A percentile compares a stretch with the other conserved stretches of the same genome.
phyloP scores from a whole-genome alignment of 2,329 filamentous ascomycete genomes.

The Amauroascus verrucosus region DNA sequence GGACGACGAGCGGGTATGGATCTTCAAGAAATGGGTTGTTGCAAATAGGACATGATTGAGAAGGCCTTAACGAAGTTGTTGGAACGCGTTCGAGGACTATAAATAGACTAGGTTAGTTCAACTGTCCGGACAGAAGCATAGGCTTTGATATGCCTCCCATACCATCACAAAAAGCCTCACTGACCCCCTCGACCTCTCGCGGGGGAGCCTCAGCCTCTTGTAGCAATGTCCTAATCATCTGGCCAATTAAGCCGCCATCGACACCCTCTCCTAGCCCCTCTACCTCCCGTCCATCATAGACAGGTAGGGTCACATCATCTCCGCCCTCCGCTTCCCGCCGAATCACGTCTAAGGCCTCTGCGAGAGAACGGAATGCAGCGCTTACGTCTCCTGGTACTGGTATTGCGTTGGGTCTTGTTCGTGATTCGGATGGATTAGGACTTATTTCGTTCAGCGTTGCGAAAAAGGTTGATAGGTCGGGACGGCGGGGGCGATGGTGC shows the following conservation, averaged over 20 bases:
- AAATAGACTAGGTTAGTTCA: background rate
- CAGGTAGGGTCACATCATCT: slow-evolving; percentile 28
- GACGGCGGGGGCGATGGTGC: slow-evolving; percentile 41
- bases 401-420: slow-evolving; percentile 47
- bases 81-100: slow-evolving; percentile 49
- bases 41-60: slow-evolving; percentile 51
- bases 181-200: slow-evolving; percentile 50
- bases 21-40: slow-evolving; percentile 53
- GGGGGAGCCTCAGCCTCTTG: slow-evolving; percentile 50
- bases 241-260: slow-evolving; percentile 38
- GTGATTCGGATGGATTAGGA: slow-evolving; percentile 38
- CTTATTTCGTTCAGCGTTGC: slow-evolving; percentile 50
- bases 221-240: slow-evolving; percentile 48
- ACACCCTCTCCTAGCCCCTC: slow-evolving; percentile 28
- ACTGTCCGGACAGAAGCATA: background rate
- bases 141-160: slow-evolving; percentile 14
- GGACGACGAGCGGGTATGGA: slow-evolving; percentile 53
- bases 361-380: slow-evolving; percentile 49
- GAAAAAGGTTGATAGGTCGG: slow-evolving; percentile 57
- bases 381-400: slow-evolving; percentile 52
- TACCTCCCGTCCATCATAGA: slow-evolving; percentile 34
- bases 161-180: slow-evolving; percentile 50
- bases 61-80: slow-evolving; percentile 43
- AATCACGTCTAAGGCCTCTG: slow-evolving; percentile 52
- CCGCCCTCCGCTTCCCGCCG: slow-evolving; percentile 33